A percentile compares a stretch with the other conserved stretches of the same genome.
Conservation (phyloP, 176 grass and related monocot species). For the Stipa capillata region DNA sequence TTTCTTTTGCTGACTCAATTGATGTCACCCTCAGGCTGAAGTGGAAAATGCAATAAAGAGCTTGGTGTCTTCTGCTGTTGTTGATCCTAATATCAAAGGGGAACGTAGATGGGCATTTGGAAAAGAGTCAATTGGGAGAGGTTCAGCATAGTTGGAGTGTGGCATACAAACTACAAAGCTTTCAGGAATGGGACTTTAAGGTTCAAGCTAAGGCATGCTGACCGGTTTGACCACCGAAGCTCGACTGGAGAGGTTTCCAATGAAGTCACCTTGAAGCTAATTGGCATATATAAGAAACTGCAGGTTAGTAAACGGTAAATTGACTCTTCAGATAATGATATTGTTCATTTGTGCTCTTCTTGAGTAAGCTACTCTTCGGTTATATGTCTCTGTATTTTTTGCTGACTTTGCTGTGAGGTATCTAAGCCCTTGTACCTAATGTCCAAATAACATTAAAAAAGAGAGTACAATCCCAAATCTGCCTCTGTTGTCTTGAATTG, state of each 20-base stretch:
- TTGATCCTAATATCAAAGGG: conserved; percentile 52
- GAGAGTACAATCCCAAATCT: not conserved
- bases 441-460: not conserved
- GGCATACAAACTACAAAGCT: conserved; percentile 35
- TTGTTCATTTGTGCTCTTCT: not conserved
- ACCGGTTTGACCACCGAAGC: conserved; percentile 34
- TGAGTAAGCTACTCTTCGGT: not conserved
- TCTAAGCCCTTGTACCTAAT: not conserved
- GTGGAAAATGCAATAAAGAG: conserved; percentile 33
- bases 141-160: conserved; percentile 32
- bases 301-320: conserved; percentile 33
- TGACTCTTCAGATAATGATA: not conserved
- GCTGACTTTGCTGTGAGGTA: not conserved
- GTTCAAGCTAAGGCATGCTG: conserved; percentile 41
- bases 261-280: conserved; percentile 56
- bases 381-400: not conserved
- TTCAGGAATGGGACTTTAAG: conserved; percentile 33
- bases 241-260: conserved; percentile 40
- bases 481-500: not conserved
- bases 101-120: conserved; percentile 54
- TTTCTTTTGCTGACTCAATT: not conserved
- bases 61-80: conserved; percentile 46
- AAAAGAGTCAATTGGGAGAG: conserved; percentile 36
- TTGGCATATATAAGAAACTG: conserved; percentile 26
- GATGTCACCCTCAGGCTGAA: conserved; percentile 37